phyloP scores from a whole-genome alignment of 306 rosid genomes.

The Calophaca sinica region DNA sequence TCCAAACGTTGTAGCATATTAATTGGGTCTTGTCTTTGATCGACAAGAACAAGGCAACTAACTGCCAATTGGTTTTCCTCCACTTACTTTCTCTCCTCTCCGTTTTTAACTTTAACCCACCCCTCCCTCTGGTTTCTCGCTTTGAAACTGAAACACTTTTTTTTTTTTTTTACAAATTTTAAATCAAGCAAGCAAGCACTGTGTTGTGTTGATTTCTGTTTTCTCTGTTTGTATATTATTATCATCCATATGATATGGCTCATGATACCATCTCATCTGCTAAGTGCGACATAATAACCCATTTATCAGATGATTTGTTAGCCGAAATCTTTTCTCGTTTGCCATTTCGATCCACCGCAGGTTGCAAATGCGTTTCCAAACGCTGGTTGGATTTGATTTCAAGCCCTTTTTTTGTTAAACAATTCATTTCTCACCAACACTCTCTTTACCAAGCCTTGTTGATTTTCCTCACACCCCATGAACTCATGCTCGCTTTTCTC shows the following conservation, averaged over 20 bases:
- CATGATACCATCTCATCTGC: background rate
- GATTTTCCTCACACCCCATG: conserved; percentile 32
- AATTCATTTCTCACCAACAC: background rate
- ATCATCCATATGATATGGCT: conserved; percentile 7
- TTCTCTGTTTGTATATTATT: background rate
- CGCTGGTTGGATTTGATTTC: conserved; percentile 32
- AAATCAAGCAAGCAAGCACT: background rate
- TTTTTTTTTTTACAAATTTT: background rate
- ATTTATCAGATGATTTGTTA: conserved; percentile 38
- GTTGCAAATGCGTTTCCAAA: conserved; percentile 38
- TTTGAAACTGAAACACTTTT: background rate
- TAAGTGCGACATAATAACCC: conserved; percentile 10
- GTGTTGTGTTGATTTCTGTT: background rate
- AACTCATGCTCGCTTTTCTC: conserved; percentile 1
- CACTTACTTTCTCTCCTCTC: background rate
- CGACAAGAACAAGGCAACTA: conserved; percentile 1
- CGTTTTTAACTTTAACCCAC: too few species aligned
- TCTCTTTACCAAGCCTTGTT: background rate
- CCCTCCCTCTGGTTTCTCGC: background rate
- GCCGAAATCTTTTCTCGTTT: conserved; percentile 26
- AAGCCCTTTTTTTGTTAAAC: background rate
- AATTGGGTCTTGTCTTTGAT: conserved; percentile 6
- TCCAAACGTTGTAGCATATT: conserved; percentile 21
- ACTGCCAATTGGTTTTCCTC: background rate
- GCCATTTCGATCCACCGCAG: conserved; percentile 26